Conservation (phyloP, 345 rosid genomes). For the Erysimum cheiranthoides region DNA sequence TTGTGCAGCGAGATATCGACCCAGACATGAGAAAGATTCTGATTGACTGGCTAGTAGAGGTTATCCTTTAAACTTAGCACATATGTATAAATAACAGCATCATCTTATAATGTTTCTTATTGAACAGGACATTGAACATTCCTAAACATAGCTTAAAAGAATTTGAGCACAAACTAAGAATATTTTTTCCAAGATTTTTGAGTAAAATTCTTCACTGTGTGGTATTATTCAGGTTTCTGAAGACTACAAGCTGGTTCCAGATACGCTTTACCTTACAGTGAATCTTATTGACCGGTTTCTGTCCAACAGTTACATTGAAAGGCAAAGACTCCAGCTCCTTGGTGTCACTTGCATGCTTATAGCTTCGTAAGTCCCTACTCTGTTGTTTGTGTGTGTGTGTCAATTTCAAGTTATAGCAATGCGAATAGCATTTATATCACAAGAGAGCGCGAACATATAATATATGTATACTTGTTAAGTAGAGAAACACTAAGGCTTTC, state of each 20-base stretch:
- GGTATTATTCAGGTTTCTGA: conserved; percentile 74
- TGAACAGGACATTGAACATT: not conserved
- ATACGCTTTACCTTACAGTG: conserved; percentile 90
- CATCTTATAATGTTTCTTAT: conserved; percentile 8
- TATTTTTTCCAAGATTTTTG: conserved; percentile 15
- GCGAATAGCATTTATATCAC: conserved; percentile 9
- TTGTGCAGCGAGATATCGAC: conserved; percentile 70
- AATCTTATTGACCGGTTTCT: conserved; percentile 90
- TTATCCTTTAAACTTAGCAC: conserved; percentile 35
- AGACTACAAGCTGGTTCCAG: conserved; percentile 88
- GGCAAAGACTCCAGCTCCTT: conserved; percentile 89
- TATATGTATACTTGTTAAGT: conserved; percentile 14
- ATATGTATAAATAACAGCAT: not conserved
- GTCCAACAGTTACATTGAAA: conserved; percentile 67
- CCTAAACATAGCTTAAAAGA: not conserved
- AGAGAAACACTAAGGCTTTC: conserved; percentile 35
- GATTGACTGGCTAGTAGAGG: conserved; percentile 98
- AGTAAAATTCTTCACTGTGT: conserved; percentile 27
- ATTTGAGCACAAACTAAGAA: not conserved
- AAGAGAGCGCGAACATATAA: not conserved
- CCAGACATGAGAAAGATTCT: conserved; percentile 83
- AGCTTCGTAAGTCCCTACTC: conserved; percentile 79
- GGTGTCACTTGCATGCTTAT: conserved; percentile 97
- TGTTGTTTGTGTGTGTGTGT: not conserved
- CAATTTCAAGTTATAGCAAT: not conserved